A percentile compares a stretch with the other conserved stretches of the same genome.
Evolutionary conservation across 495 filamentous ascomycete species (phyloP).

Genomic region (Trichodelitschia bisporula): DNA sequence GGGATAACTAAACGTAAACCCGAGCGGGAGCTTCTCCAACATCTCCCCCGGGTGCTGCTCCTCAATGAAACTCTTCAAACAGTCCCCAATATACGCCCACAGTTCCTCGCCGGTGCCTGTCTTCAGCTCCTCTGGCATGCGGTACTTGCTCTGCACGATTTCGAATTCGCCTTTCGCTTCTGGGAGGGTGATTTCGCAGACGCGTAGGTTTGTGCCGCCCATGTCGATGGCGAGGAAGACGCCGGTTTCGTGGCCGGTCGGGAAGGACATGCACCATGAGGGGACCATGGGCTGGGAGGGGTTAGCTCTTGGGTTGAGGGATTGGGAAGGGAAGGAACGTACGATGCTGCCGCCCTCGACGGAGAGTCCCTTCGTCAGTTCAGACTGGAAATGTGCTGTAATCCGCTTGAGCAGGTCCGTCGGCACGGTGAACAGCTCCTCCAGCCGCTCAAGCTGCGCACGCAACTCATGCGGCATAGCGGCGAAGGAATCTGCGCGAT

Average conservation of each 20-base stretch:
- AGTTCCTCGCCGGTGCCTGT: slow-evolving; percentile 75
- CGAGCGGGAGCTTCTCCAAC: slow-evolving; percentile 48
- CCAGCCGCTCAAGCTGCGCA: slow-evolving; percentile 61
- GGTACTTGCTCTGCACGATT: slow-evolving; percentile 96
- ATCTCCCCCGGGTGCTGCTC: slow-evolving; percentile 54
- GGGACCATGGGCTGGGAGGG: slow-evolving; percentile 82
- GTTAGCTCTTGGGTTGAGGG: not conserved
- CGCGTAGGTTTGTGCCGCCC: slow-evolving; percentile 94
- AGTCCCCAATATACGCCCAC: slow-evolving; percentile 96
- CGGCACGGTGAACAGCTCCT: slow-evolving; percentile 66
- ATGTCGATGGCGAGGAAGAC: slow-evolving; percentile 89
- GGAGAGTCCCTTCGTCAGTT: slow-evolving; percentile 69
- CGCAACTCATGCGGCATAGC: slow-evolving; percentile 68
- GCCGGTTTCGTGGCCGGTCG: slow-evolving; percentile 69
- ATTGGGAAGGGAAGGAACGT: slow-evolving; percentile 17
- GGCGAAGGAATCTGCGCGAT: slow-evolving; percentile 49
- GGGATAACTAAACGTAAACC: slow-evolving; percentile 97
- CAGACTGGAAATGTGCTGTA: slow-evolving; percentile 64
- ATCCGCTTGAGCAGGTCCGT: slow-evolving; percentile 64
- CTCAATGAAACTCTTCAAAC: slow-evolving; percentile 85
- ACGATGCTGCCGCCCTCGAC: slow-evolving; percentile 85
- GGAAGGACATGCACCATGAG: slow-evolving; percentile 91
- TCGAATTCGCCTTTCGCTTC: slow-evolving; percentile 89
- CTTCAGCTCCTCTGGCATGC: slow-evolving; percentile 88
- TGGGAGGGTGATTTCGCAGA: slow-evolving; percentile 84